Evolutionary conservation across 2,329 filamentous ascomycete species (phyloP).

Genomic region (Fusarium solani-melongenae): DNA sequence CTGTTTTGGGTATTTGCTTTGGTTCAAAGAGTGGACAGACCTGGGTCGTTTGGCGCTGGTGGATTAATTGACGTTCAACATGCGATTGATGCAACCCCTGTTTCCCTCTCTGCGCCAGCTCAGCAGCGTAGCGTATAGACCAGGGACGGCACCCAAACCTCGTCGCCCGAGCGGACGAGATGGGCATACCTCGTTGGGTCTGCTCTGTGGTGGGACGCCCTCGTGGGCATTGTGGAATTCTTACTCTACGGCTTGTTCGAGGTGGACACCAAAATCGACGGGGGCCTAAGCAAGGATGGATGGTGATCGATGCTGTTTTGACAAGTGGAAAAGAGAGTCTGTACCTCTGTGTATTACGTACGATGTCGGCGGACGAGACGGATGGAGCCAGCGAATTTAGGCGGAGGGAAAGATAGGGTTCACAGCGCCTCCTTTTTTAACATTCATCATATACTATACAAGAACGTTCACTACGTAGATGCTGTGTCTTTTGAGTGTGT

Average conservation of each 20-base stretch:
- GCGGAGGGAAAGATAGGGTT: slow-evolving; percentile 24
- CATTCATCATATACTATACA: slow-evolving; percentile 33
- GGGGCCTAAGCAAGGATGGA: slow-evolving; percentile 6
- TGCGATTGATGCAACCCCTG: slow-evolving; percentile 36
- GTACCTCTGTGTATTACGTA: slow-evolving; percentile 37
- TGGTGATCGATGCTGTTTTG: slow-evolving; percentile 14
- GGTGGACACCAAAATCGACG: slow-evolving; percentile 14
- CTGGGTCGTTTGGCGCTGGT: slow-evolving; percentile 48
- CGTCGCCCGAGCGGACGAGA: slow-evolving; percentile 1
- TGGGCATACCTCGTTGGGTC: slow-evolving; percentile 2
- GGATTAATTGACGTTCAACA: slow-evolving; percentile 41
- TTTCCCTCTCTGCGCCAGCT: slow-evolving; percentile 15
- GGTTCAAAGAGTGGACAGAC: slow-evolving; percentile 46
- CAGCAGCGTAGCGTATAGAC: slow-evolving; percentile 19
- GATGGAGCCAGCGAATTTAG: slow-evolving; percentile 16
- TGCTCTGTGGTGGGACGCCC: slow-evolving; percentile 17
- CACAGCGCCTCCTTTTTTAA: slow-evolving; percentile 36
- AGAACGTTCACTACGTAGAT: slow-evolving; percentile 26
- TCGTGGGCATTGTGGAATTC: slow-evolving; percentile 17
- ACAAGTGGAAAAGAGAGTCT: slow-evolving; percentile 27
- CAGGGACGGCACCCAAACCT: slow-evolving; percentile 18
- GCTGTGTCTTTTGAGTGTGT: background rate
- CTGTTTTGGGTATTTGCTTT: slow-evolving; percentile 48
- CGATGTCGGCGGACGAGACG: slow-evolving; percentile 18
- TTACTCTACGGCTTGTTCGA: background rate